Percentiles rank a stretch among this genome's conserved stretches.
Evolutionary conservation across 2,329 filamentous ascomycete species (phyloP).

Genomic region (Dothistroma septosporum): DNA sequence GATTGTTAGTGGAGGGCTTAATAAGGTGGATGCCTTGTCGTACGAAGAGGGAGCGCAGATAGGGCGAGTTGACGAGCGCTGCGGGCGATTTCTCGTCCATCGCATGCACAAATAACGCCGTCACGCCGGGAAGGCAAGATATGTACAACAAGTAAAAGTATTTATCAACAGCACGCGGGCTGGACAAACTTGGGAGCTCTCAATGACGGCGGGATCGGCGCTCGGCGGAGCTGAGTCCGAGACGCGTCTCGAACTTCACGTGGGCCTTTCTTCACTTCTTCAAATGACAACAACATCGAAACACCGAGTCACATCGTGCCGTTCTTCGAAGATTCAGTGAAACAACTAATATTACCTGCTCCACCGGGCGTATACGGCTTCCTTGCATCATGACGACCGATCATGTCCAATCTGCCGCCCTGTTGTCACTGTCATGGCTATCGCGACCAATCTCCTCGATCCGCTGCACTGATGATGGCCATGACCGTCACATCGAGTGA

Average conservation of each 20-base stretch:
- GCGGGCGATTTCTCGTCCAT: neutral
- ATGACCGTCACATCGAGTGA: too few species aligned
- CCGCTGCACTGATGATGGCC: too few species aligned
- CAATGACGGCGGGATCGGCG: neutral
- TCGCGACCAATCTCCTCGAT: too few species aligned
- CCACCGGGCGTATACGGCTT: too few species aligned
- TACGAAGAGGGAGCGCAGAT: constrained; percentile 47
- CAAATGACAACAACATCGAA: neutral
- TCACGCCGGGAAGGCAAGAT: neutral
- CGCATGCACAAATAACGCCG: neutral
- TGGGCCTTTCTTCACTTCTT: too few species aligned
- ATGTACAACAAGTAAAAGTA: neutral
- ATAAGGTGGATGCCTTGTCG: constrained; percentile 10
- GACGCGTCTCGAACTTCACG: neutral
- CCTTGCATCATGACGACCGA: too few species aligned
- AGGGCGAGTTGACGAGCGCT: constrained; percentile 42
- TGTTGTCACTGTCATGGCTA: too few species aligned
- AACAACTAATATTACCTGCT: too few species aligned
- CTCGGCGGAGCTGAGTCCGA: neutral
- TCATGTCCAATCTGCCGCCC: too few species aligned
- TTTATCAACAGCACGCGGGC: neutral
- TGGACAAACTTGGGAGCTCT: neutral
- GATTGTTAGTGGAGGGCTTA: constrained; percentile 9
- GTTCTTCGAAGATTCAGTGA: too few species aligned
- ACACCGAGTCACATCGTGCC: too few species aligned